phyloP scores from a whole-genome alignment of 768 basidiomycete genomes.

The Flagelloscypha sp. region DNA sequence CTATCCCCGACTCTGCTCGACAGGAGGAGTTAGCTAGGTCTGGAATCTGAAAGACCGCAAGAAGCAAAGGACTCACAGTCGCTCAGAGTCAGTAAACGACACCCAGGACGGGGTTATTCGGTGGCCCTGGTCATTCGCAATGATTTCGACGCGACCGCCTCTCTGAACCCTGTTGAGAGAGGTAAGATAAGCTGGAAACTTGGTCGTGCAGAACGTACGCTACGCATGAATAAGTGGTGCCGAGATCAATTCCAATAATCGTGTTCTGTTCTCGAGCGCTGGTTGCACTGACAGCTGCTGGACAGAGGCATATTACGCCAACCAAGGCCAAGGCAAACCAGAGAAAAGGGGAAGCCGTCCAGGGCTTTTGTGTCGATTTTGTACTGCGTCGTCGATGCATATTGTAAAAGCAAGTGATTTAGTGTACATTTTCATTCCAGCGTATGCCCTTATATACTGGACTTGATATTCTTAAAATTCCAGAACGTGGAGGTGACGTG shows the following conservation, averaged over 20 bases:
- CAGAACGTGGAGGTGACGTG: too few species aligned
- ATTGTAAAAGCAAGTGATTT: too few species aligned
- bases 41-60: too few species aligned
- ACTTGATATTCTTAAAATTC: too few species aligned
- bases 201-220: slow-evolving; percentile 34
- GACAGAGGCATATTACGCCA: slow-evolving; percentile 47
- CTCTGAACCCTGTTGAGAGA: slow-evolving; percentile 38
- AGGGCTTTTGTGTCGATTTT: slow-evolving; percentile 31
- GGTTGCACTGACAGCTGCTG: slow-evolving; percentile 39
- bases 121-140: slow-evolving; percentile 49
- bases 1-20: too few species aligned
- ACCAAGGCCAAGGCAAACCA: slow-evolving; percentile 33
- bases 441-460: too few species aligned
- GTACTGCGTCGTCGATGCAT: too few species aligned
- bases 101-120: slow-evolving; percentile 61
- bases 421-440: too few species aligned
- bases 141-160: slow-evolving; percentile 54
- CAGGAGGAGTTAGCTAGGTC: too few species aligned
- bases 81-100: slow-evolving; percentile 50
- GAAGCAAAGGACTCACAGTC: slow-evolving; percentile 27
- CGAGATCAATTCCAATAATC: slow-evolving; percentile 53
- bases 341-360: slow-evolving; percentile 31
- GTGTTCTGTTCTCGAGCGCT: slow-evolving; percentile 60
- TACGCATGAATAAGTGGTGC: slow-evolving; percentile 58
- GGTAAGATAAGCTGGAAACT: neutral